These are phyloP conservation scores for Pulveroboletus ravenelii DNA, from an alignment of 768 basidiomycete species.

Conservation along the genomic window DNA sequence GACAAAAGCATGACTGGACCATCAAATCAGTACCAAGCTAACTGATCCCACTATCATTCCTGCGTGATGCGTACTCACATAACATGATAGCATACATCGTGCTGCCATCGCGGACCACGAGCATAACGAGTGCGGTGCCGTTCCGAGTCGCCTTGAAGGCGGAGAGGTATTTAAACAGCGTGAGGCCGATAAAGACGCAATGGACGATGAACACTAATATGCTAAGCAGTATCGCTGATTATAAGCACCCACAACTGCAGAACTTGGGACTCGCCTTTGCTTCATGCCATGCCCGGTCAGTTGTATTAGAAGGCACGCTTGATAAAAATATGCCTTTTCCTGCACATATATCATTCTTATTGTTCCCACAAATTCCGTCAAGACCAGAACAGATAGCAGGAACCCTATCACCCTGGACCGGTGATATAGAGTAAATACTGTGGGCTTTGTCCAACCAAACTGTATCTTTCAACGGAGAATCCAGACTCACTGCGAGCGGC, in stretches of 20 bases:
- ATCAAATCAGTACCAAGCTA: neutral
- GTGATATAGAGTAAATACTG: slow-evolving; percentile 17
- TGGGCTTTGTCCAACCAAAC: neutral
- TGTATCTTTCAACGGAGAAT: neutral
- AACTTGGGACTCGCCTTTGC: slow-evolving; percentile 10
- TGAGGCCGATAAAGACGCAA: slow-evolving; percentile 13
- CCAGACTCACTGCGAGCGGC: slow-evolving; percentile 14
- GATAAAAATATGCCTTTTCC: neutral
- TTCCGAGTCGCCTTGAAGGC: slow-evolving; percentile 15
- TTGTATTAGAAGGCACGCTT: slow-evolving; percentile 9
- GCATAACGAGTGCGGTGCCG: slow-evolving; percentile 16
- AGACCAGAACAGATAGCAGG: slow-evolving; percentile 3
- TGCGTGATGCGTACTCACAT: slow-evolving; percentile 5
- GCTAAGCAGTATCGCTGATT: neutral
- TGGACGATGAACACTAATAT: slow-evolving; percentile 13
- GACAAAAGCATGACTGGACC: slow-evolving; percentile 3
- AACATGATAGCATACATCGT: slow-evolving; percentile 3
- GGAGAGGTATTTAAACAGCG: slow-evolving; percentile 16
- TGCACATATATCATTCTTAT: neutral
- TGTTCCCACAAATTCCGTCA: neutral
- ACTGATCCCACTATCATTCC: too few relatives aligned
- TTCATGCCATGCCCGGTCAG: neutral
- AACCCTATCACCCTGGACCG: slow-evolving; percentile 2
- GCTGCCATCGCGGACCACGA: slow-evolving; percentile 16
- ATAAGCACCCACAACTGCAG: neutral